Conservation (phyloP, 345 rosid species). For the Lepidium sativum region DNA sequence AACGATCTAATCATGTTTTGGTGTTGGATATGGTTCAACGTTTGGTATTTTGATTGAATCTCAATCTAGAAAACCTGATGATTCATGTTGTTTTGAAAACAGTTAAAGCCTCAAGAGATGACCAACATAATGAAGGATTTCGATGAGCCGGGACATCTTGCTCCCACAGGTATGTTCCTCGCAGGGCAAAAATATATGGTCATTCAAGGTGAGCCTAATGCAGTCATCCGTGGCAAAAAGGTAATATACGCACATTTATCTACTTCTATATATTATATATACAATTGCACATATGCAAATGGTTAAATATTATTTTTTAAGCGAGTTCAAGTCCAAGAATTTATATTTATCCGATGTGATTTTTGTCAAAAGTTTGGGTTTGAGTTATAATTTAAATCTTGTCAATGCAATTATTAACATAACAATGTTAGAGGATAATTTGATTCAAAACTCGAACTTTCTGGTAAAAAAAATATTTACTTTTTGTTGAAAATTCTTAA, state of each 20-base stretch:
- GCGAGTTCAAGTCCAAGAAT: too few relatives aligned
- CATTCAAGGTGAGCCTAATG: conserved; percentile 42
- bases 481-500: too few relatives aligned
- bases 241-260: background rate
- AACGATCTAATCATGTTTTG: background rate
- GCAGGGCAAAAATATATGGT: conserved; percentile 49
- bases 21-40: background rate
- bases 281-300: too few relatives aligned
- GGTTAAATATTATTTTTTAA: too few relatives aligned
- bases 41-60: background rate
- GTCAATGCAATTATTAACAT: too few relatives aligned
- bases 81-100: background rate
- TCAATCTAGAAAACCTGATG: background rate
- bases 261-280: too few relatives aligned
- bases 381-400: too few relatives aligned
- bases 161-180: conserved; percentile 54
- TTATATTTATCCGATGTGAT: too few relatives aligned
- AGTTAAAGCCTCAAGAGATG: conserved; percentile 53
- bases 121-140: conserved; percentile 51
- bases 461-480: too few relatives aligned
- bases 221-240: conserved; percentile 78
- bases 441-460: too few relatives aligned
- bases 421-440: too few relatives aligned
- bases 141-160: conserved; percentile 63
- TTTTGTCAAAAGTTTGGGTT: too few relatives aligned